A percentile compares a stretch with the other conserved stretches of the same genome.
Conservation (phyloP, 2,329 filamentous ascomycete species). For the Leptographium flavum region DNA sequence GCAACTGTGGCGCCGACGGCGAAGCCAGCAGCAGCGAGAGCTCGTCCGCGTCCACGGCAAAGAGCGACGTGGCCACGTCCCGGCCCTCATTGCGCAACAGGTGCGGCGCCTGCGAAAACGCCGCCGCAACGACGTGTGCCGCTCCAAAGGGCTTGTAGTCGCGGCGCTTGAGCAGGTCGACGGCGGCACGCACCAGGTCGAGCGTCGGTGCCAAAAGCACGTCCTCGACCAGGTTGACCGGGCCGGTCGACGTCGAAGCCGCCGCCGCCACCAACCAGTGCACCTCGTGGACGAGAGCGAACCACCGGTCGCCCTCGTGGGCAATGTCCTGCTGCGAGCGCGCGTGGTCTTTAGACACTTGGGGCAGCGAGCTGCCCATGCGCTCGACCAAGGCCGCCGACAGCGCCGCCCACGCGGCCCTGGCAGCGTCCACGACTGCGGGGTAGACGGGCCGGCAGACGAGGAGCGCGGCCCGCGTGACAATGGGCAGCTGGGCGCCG, state of each 20-base stretch:
- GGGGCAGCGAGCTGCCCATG: conserved; percentile 63
- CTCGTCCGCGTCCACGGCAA: conserved; percentile 33
- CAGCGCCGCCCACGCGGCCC: conserved; percentile 48
- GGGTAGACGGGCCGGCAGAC: conserved; percentile 25
- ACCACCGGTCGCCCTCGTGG: conserved; percentile 53
- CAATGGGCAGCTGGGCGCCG: conserved; percentile 19
- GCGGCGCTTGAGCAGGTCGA: conserved; percentile 30
- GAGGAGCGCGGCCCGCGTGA: conserved; percentile 33
- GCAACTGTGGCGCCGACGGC: conserved; percentile 50
- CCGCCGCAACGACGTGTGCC: conserved; percentile 29
- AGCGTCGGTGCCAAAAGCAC: conserved; percentile 16
- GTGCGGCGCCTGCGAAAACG: conserved; percentile 24
- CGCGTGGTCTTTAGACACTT: conserved; percentile 64
- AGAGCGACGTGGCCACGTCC: conserved; percentile 25
- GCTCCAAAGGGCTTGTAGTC: conserved; percentile 45
- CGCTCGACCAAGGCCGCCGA: conserved; percentile 46
- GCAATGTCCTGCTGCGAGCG: conserved; percentile 57
- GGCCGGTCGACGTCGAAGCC: conserved; percentile 9
- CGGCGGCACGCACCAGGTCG: conserved; percentile 17
- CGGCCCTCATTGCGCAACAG: conserved; percentile 23
- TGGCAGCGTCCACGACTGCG: conserved; percentile 32
- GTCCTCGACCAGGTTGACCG: conserved; percentile 7
- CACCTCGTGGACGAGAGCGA: conserved; percentile 38
- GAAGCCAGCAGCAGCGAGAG: conserved; percentile 48
- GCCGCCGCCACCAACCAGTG: conserved; percentile 12